Conservation (phyloP, 225 moss, liverwort and hornwort species). For the Takakia lepidozioides region DNA sequence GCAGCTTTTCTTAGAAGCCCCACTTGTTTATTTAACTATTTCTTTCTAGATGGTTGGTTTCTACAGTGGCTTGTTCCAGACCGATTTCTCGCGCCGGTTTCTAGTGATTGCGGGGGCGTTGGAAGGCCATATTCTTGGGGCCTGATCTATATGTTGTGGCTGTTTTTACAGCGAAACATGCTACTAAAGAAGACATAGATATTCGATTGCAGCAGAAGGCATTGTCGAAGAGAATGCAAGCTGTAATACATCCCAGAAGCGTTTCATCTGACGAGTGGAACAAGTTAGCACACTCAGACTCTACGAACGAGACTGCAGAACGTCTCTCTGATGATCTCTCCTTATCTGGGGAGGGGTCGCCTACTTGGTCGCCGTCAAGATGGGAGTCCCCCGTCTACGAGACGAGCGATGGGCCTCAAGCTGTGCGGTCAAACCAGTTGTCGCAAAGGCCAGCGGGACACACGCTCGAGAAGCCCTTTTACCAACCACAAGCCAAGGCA, state of each 20-base stretch:
- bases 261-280: slow-evolving; percentile 37
- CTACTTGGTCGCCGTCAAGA: slow-evolving; percentile 59
- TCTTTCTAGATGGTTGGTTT: neutral
- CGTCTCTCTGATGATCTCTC: slow-evolving; percentile 46
- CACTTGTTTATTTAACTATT: neutral
- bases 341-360: slow-evolving; percentile 37
- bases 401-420: no score
- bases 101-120: no score
- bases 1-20: no score
- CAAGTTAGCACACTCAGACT: slow-evolving; percentile 46
- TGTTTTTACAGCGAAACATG: slow-evolving; percentile 55
- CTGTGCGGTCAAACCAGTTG: no score
- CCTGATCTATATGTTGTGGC: no score
- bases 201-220: slow-evolving; percentile 33
- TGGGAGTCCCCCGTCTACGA: slow-evolving; percentile 27
- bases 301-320: slow-evolving; percentile 52
- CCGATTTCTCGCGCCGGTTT: no score
- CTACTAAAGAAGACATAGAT: slow-evolving; percentile 48
- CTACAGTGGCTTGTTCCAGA: neutral
- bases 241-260: slow-evolving; percentile 27
- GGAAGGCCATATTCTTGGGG: no score
- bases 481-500: no score
- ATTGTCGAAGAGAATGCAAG: slow-evolving; percentile 33
- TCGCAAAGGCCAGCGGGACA: no score
- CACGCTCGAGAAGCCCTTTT: no score